Evolutionary conservation across 441 rosid species (phyloP).

Genomic region (Syzygium malaccense): DNA sequence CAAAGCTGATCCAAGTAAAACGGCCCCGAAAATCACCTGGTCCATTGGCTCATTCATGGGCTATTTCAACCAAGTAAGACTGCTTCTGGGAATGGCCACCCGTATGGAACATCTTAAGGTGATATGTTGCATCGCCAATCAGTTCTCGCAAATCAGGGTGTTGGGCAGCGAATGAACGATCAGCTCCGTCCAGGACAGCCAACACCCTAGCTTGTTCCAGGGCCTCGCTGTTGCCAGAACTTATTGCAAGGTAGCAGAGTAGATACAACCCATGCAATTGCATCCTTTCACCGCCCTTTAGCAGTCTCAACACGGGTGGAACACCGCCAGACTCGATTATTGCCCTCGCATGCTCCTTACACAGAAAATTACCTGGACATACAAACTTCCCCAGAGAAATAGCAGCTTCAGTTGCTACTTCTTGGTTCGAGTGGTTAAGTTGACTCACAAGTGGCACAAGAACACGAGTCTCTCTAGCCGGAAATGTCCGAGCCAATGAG

Average conservation of each 20-base stretch:
- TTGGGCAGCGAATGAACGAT: conserved; percentile 29
- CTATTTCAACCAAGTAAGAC: neutral
- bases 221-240: conserved; percentile 34
- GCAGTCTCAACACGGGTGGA: conserved; percentile 33
- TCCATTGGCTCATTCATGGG: neutral
- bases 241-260: conserved; percentile 48
- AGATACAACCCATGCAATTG: conserved; percentile 39
- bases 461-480: conserved; percentile 55
- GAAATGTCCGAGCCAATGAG: conserved; percentile 56
- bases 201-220: conserved; percentile 53
- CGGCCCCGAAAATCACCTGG: neutral
- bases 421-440: conserved; percentile 28
- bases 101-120: conserved; percentile 40
- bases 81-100: conserved; percentile 40
- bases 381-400: conserved; percentile 48
- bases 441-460: conserved; percentile 37
- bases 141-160: conserved; percentile 41
- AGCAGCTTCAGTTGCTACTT: conserved; percentile 44
- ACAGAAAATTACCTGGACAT: conserved; percentile 35
- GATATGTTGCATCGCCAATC: conserved; percentile 33
- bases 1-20: neutral
- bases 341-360: conserved; percentile 41
- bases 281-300: conserved; percentile 30
- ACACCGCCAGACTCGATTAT: conserved; percentile 38
- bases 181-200: conserved; percentile 50